phyloP scores from a whole-genome alignment of 2,329 filamentous ascomycete species.

The Didymella pomorum region DNA sequence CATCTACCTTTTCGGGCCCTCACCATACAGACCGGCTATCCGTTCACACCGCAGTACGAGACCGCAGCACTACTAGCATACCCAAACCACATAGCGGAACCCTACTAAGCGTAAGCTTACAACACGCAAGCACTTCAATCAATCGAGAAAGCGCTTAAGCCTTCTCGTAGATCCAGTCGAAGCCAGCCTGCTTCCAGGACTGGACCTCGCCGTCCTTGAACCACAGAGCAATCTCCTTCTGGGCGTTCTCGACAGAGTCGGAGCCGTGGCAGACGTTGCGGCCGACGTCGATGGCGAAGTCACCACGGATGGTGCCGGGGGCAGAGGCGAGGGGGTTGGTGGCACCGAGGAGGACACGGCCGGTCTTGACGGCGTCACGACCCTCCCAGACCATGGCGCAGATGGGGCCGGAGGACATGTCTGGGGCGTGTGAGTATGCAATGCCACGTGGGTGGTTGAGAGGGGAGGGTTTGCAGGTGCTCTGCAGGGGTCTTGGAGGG shows the following conservation, averaged over 20 bases:
- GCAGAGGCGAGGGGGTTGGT: conserved; percentile 96
- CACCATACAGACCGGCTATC: not conserved
- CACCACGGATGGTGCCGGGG: conserved; percentile 97
- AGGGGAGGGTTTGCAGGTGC: not conserved
- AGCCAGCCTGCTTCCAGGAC: conserved; percentile 82
- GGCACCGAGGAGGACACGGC: conserved; percentile 94
- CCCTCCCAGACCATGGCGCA: conserved; percentile 99
- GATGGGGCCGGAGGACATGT: conserved; percentile 97
- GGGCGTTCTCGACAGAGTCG: conserved; percentile 96
- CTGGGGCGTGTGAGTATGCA: conserved; percentile 55
- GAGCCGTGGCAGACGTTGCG: conserved; percentile 99
- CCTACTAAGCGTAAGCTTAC: conserved; percentile 7
- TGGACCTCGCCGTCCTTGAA: conserved; percentile 89
- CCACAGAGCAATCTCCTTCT: conserved; percentile 99
- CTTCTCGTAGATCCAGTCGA: conserved; percentile 99
- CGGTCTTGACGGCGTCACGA: conserved; percentile 98
- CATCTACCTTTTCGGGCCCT: not conserved
- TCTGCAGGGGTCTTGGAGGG: conserved; percentile 3
- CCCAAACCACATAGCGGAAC: not conserved
- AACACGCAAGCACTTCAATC: conserved; percentile 2
- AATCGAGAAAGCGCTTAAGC: conserved; percentile 26
- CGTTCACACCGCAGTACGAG: conserved; percentile 2
- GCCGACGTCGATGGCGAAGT: conserved; percentile 87
- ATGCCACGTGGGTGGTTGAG: conserved; percentile 14
- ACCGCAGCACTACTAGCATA: conserved; percentile 8